phyloP scores from a whole-genome alignment of 2,329 filamentous ascomycete genomes.

The Truncatella angustata region DNA sequence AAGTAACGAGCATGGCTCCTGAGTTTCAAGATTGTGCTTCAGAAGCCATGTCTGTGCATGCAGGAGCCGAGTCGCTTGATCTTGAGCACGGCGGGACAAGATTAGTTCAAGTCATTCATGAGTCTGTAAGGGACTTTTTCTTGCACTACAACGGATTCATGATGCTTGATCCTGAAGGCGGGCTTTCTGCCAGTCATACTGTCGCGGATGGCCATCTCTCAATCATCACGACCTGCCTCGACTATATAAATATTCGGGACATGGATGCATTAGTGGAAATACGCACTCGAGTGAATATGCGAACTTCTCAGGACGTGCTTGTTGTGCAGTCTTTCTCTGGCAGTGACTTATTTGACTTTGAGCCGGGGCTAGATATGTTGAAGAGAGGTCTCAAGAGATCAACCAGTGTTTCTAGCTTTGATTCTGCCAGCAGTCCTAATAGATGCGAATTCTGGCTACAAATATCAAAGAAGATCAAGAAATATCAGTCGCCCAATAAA shows the following conservation, averaged over 20 bases:
- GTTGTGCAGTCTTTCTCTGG: too few relatives aligned
- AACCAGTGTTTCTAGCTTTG: too few relatives aligned
- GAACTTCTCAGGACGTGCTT: too few relatives aligned
- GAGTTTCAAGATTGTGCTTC: neutral
- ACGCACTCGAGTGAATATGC: neutral
- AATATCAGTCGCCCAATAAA: too few relatives aligned
- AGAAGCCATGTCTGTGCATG: neutral
- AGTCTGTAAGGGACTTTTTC: constrained; percentile 48
- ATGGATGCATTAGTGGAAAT: neutral
- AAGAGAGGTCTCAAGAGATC: too few relatives aligned
- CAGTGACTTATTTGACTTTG: too few relatives aligned
- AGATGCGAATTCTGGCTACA: too few relatives aligned
- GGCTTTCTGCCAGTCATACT: neutral
- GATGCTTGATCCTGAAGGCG: neutral
- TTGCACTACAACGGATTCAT: constrained; percentile 14
- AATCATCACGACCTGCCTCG: neutral
- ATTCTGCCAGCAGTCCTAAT: too few relatives aligned
- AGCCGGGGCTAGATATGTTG: too few relatives aligned
- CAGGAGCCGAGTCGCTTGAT: constrained; percentile 26
- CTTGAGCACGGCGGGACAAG: constrained; percentile 27
- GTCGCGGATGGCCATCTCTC: neutral
- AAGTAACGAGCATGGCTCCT: too few relatives aligned
- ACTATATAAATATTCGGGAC: neutral
- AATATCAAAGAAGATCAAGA: too few relatives aligned
- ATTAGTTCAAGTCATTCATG: constrained; percentile 52